Evolutionary conservation across 2,329 filamentous ascomycete species (phyloP).

Genomic region (Mycosphaerella sp.): DNA sequence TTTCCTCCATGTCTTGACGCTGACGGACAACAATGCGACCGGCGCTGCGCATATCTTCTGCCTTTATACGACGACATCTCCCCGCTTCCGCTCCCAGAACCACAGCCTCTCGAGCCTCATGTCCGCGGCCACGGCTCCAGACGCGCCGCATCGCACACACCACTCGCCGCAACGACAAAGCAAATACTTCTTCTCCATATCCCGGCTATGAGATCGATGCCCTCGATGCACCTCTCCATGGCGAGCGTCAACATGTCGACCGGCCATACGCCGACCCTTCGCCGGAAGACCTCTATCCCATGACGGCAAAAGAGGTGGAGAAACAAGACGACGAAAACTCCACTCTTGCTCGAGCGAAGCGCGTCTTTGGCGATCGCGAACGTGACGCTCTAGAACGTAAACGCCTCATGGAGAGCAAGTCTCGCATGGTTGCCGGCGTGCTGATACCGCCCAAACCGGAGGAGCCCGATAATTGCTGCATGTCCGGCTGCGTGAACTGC

Average conservation of each 20-base stretch:
- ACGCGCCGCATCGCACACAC: neutral
- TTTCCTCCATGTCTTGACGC: neutral
- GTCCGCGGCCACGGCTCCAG: conserved; percentile 2
- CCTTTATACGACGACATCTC: too few species aligned
- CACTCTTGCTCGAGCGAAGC: conserved; percentile 52
- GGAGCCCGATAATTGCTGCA: conserved; percentile 98
- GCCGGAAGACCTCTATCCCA: conserved; percentile 34
- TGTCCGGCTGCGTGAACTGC: conserved; percentile 97
- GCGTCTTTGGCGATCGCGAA: conserved; percentile 77
- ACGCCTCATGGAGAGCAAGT: conserved; percentile 53
- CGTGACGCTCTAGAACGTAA: conserved; percentile 65
- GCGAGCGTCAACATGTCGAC: conserved; percentile 13
- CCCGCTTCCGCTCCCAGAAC: neutral
- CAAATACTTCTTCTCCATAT: conserved; percentile 20
- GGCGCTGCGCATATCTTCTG: conserved; percentile 1
- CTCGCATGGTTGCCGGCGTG: conserved; percentile 67
- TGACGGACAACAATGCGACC: conserved; percentile 14
- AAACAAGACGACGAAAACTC: conserved; percentile 37
- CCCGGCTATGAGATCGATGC: conserved; percentile 27
- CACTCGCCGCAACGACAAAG: conserved; percentile 13
- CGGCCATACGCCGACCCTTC: conserved; percentile 24
- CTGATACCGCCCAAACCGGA: conserved; percentile 73
- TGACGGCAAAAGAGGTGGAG: conserved; percentile 37
- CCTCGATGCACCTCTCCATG: conserved; percentile 22
- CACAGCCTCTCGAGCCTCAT: neutral